A percentile compares a stretch with the other conserved stretches of the same genome.
phyloP scores from a whole-genome alignment of 257 asterid genomes.

The Nicotiana attenuata region DNA sequence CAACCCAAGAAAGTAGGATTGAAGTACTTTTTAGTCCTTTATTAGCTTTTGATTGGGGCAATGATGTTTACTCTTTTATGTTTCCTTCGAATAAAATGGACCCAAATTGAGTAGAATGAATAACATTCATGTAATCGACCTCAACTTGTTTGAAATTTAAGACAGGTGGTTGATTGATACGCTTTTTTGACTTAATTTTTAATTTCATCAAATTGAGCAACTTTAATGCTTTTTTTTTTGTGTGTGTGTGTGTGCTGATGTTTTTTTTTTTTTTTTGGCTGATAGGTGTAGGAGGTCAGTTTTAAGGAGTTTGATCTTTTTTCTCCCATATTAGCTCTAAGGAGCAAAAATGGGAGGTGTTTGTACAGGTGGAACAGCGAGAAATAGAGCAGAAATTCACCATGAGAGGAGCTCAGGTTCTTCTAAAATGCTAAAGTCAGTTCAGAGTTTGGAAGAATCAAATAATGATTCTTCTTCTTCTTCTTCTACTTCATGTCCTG shows the following conservation, averaged over 20 bases:
- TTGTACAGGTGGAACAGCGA: slow-evolving; percentile 69
- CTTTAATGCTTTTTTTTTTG: too few species aligned
- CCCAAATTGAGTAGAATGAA: too few species aligned
- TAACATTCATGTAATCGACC: too few species aligned
- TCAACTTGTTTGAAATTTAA: too few species aligned
- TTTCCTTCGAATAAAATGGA: too few species aligned
- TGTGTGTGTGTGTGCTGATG: too few species aligned
- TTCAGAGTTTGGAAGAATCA: slow-evolving; percentile 38
- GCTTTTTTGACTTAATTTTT: too few species aligned
- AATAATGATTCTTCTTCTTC: slow-evolving; percentile 32
- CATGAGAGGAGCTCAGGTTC: slow-evolving; percentile 51
- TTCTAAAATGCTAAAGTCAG: slow-evolving; percentile 64
- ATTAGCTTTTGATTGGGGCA: too few species aligned
- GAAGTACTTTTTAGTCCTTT: too few species aligned
- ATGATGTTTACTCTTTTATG: too few species aligned
- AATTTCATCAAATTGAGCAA: too few species aligned
- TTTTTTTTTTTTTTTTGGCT: background rate
- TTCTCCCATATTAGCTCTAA: slow-evolving; percentile 4
- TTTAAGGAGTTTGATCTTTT: background rate
- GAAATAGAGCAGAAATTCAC: slow-evolving; percentile 24
- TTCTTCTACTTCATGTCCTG: slow-evolving; percentile 40
- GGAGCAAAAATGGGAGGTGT: slow-evolving; percentile 70
- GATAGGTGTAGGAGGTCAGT: background rate
- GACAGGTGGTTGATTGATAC: background rate
- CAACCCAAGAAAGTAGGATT: background rate